phyloP scores from a whole-genome alignment of 164 flowering plant genomes.

The Cinnamomum micranthum region DNA sequence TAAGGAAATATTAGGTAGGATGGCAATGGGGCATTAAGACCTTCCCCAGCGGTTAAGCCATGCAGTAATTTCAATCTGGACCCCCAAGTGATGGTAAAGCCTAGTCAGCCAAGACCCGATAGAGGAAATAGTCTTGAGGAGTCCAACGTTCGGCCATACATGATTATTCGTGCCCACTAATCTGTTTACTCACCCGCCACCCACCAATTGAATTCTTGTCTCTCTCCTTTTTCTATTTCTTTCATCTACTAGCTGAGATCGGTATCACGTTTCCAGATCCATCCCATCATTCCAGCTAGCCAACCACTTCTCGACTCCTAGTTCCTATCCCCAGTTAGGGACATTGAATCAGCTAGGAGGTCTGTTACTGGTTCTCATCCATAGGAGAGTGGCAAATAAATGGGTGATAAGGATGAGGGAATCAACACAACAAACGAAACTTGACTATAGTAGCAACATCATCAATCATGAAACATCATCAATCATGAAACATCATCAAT shows the following conservation, averaged over 20 bases:
- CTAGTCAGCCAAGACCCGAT: neutral
- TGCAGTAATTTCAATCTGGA: neutral
- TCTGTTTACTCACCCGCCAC: neutral
- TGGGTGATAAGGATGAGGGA: neutral
- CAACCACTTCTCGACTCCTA: neutral
- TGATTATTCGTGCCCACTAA: neutral
- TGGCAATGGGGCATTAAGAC: neutral
- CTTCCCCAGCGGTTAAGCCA: neutral
- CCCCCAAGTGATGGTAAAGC: neutral
- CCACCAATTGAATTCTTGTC: too few species aligned
- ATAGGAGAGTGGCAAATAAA: neutral
- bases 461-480: slow-evolving; percentile 1
- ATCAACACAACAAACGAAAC: neutral
- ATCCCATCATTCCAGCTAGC: neutral
- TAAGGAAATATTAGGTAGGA: too few species aligned
- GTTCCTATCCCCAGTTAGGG: neutral
- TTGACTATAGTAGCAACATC: slow-evolving; percentile 3
- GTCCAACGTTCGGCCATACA: neutral
- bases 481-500: too few species aligned
- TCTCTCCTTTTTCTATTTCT: too few species aligned
- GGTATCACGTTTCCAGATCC: neutral
- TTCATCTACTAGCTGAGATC: too few species aligned
- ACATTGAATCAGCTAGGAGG: slow-evolving; percentile 2
- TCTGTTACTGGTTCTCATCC: neutral
- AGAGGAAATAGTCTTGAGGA: neutral